Conservation (phyloP, 768 basidiomycete species). For the Lentinula sp. region DNA sequence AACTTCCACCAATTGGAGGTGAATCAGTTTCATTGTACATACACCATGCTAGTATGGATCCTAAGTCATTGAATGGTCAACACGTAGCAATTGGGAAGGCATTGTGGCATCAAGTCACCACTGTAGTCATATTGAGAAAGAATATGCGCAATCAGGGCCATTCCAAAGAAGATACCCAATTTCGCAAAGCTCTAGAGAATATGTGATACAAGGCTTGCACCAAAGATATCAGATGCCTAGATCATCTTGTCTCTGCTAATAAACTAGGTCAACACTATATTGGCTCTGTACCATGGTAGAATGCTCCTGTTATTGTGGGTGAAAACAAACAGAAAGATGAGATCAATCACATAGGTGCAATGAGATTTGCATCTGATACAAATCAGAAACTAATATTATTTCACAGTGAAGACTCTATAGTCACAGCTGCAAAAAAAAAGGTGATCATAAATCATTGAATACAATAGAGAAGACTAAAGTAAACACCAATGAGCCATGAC, state of each 20-base stretch:
- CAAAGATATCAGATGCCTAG: constrained; percentile 29
- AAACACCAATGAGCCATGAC: constrained; percentile 1
- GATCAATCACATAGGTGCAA: constrained; percentile 22
- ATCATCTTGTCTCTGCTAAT: constrained; percentile 12
- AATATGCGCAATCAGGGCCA: constrained; percentile 24
- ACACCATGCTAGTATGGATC: constrained; percentile 6
- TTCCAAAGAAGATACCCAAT: constrained; percentile 9
- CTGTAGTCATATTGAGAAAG: constrained; percentile 16
- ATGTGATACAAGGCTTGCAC: constrained; percentile 32
- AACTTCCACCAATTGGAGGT: constrained; percentile 20
- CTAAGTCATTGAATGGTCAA: constrained; percentile 8
- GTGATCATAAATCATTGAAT: background rate
- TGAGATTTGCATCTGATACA: constrained; percentile 23
- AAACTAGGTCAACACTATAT: constrained; percentile 43
- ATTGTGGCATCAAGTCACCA: constrained; percentile 23
- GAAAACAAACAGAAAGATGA: constrained; percentile 22
- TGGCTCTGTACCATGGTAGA: constrained; percentile 13
- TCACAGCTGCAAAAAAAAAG: no score
- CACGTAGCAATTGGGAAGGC: constrained; percentile 18
- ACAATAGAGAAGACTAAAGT: background rate
- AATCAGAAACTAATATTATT: constrained; percentile 19
- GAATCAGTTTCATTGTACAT: constrained; percentile 18
- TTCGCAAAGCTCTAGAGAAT: constrained; percentile 15
- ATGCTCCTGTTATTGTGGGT: constrained; percentile 28
- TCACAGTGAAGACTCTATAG: constrained; percentile 14